These are phyloP conservation scores for Anacardium occidentale DNA, from an alignment of 345 rosid genomes.

Conservation along the genomic window DNA sequence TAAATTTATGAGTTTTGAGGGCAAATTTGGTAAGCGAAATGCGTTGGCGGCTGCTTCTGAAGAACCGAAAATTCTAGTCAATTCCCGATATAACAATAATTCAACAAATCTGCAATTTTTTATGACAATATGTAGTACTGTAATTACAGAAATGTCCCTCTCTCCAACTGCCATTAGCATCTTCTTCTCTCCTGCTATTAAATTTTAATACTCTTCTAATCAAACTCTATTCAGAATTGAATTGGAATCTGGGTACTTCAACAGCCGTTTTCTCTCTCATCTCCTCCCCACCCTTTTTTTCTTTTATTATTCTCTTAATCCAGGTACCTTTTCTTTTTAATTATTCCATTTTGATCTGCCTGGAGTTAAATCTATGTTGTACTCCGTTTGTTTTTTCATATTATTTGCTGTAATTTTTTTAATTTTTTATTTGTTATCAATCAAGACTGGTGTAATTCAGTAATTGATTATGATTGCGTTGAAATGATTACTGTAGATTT, in stretches of 20 bases:
- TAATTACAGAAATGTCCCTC: constrained; percentile 23
- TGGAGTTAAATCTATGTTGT: constrained; percentile 11
- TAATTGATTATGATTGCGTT: neutral
- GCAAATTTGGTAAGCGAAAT: constrained; percentile 2
- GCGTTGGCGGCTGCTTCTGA: constrained; percentile 12
- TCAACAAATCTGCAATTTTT: neutral
- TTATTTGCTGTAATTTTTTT: neutral
- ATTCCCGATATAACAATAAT: neutral
- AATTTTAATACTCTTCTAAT: no score
- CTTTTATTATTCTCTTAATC: neutral
- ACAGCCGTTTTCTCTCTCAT: neutral
- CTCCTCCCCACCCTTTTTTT: neutral
- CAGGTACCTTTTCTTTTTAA: constrained; percentile 19
- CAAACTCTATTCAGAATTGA: neutral
- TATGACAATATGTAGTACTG: neutral
- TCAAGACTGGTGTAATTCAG: neutral
- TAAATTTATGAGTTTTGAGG: no score
- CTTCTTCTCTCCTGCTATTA: no score
- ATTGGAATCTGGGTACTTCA: constrained; percentile 13
- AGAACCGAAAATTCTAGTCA: constrained; percentile 18
- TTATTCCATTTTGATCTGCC: constrained; percentile 11
- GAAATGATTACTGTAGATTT: constrained; percentile 3
- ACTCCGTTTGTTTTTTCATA: neutral
- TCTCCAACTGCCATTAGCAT: neutral
- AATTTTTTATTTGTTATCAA: neutral